Evolutionary conservation across 177 flowering plant genomes (phyloP).

Genomic region (Tripterygium wilfordii): DNA sequence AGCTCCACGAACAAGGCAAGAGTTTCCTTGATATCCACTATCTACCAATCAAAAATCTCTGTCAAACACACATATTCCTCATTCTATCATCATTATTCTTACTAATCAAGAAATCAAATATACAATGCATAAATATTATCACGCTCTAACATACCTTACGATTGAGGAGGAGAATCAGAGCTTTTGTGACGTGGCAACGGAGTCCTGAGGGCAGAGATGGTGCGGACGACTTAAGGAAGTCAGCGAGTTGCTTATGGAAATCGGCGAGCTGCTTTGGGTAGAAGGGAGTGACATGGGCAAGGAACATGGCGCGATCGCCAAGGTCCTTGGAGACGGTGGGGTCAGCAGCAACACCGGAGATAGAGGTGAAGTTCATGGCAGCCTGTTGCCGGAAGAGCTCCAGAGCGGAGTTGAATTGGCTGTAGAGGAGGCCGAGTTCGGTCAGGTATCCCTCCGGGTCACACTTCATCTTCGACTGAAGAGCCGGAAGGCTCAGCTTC

Average conservation of each 20-base stretch:
- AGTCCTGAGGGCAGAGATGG: slow-evolving; percentile 56
- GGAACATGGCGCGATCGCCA: slow-evolving; percentile 67
- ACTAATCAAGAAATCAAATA: no score
- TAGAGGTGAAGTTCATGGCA: slow-evolving; percentile 50
- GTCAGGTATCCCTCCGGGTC: slow-evolving; percentile 84
- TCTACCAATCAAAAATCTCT: slow-evolving; percentile 29
- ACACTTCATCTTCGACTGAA: slow-evolving; percentile 81
- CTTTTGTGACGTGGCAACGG: slow-evolving; percentile 53
- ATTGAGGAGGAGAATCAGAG: slow-evolving; percentile 73
- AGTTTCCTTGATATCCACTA: slow-evolving; percentile 56
- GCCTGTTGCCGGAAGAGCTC: slow-evolving; percentile 74
- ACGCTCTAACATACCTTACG: no score
- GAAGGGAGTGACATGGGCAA: slow-evolving; percentile 82
- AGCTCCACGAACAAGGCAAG: slow-evolving; percentile 80
- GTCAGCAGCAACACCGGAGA: slow-evolving; percentile 48
- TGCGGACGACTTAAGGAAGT: slow-evolving; percentile 45
- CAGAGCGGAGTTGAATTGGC: slow-evolving; percentile 73
- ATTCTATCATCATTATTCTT: no score
- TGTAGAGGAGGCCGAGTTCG: slow-evolving; percentile 58
- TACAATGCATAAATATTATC: no score
- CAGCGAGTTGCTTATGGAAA: slow-evolving; percentile 53
- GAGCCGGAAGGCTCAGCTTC: slow-evolving; percentile 61
- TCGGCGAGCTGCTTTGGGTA: slow-evolving; percentile 51
- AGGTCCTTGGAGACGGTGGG: slow-evolving; percentile 63
- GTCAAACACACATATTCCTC: no score